Percentiles rank a stretch among this genome's conserved stretches.
Evolutionary conservation across 495 filamentous ascomycete genomes (phyloP).

Genomic region (Penicillium steckii): DNA sequence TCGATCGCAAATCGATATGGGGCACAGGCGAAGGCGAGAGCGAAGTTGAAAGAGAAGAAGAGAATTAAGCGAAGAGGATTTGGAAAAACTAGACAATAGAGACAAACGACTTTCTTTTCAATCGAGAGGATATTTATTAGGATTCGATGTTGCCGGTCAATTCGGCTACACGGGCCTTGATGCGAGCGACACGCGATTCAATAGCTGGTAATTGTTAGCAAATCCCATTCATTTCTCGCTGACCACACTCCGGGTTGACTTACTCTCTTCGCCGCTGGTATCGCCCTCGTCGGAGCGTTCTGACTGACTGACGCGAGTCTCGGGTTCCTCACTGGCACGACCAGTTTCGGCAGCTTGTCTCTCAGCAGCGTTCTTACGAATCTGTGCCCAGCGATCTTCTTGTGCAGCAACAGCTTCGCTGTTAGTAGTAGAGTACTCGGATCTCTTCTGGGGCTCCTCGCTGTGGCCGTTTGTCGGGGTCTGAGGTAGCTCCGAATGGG

Average conservation of each 20-base stretch:
- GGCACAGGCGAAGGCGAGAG: background rate
- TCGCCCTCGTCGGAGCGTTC: conserved; percentile 73
- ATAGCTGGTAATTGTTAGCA: conserved; percentile 61
- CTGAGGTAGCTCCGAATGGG: conserved; percentile 12
- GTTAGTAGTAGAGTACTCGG: conserved; percentile 25
- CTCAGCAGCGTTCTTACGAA: conserved; percentile 89
- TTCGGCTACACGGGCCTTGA: conserved; percentile 95
- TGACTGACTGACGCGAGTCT: conserved; percentile 38
- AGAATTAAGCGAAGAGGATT: background rate
- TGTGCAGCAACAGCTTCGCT: conserved; percentile 17
- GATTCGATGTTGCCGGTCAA: conserved; percentile 80
- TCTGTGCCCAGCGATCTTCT: conserved; percentile 79
- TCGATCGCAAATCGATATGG: background rate
- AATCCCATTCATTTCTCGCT: background rate
- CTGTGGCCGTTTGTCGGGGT: conserved; percentile 27
- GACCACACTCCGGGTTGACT: conserved; percentile 36
- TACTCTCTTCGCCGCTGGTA: conserved; percentile 94
- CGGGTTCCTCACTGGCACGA: conserved; percentile 53
- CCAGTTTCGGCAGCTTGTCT: conserved; percentile 59
- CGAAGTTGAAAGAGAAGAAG: background rate
- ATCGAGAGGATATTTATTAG: conserved; percentile 7
- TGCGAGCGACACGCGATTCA: conserved; percentile 92
- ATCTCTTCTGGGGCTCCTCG: conserved; percentile 26
- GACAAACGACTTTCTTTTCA: background rate
- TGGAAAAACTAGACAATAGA: background rate